Evolutionary conservation across 2,329 filamentous ascomycete species (phyloP), one percentile per base, ranked within the genome.

Genomic region (Sporothrix protearum): DNA sequence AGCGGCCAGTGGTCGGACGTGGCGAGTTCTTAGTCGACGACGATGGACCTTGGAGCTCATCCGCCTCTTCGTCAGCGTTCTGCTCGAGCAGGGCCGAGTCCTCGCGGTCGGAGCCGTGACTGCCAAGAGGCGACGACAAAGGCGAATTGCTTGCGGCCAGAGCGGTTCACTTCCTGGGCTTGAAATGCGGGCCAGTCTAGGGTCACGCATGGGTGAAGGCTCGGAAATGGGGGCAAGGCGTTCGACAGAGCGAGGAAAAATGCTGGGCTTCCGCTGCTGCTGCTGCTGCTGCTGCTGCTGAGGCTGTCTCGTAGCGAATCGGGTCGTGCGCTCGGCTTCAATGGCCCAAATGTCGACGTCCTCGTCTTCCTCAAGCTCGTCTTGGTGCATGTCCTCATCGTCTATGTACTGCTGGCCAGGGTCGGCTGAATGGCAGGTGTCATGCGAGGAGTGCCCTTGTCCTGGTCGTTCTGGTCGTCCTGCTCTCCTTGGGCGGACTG

Each of bases 311-410:
- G 73, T 70, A 9, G 78, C 75, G 5, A 74, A 77, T 10, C 84
- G 83, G 0, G 81, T 81, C 7, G 81, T 79, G 14, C 86, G 83
- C 69, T 83, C 81, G 12, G 86, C 87, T 76, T 89, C 87, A 30
- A 88, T 76, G 42, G 85, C 86, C 86, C 87, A 89, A 12, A 89
- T 82, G 74, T 89, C 83, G 2, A 79, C 80, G 12, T 83, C 84
- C 3, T 83, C 82, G n/a, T 84, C 83, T 8, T 74, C 72, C 1
- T 73, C 74, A 14, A 9, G n/a, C 16, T 10, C 55, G 16, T 7
- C 42, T 19, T 39, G 25, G 25, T 10, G 28, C n/a, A 70, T 33
- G 7, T 70, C 63, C 9, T 55, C 68, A 7, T 69, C 64, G n/a
- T 22, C 28, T 16, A n/a, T 25, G 6, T 33, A 4, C 6, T 25